phyloP scores from a whole-genome alignment of 345 rosid genomes.

The Citrus hindsii region DNA sequence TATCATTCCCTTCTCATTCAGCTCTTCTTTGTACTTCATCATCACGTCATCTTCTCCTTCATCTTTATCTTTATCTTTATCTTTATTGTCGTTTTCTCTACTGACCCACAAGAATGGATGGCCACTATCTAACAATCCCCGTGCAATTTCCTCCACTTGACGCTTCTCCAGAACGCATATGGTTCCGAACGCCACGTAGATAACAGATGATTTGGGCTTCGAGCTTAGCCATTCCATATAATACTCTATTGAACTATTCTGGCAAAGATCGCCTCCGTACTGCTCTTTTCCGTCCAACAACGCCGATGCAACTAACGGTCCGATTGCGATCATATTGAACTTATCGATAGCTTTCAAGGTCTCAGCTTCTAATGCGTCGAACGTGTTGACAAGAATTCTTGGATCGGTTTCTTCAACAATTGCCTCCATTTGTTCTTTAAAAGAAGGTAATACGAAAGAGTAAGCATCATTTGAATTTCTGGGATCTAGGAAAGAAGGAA shows the following conservation, averaged over 20 bases:
- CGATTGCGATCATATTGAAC: constrained; percentile 24
- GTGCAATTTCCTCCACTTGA: constrained; percentile 36
- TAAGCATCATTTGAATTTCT: not conserved
- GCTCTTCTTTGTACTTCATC: constrained; percentile 7
- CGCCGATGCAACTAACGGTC: constrained; percentile 24
- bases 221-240: constrained; percentile 27
- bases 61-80: no score
- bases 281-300: not conserved
- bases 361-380: constrained; percentile 29
- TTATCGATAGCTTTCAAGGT: constrained; percentile 13
- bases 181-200: constrained; percentile 44
- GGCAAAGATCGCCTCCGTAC: not conserved
- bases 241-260: not conserved
- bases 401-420: constrained; percentile 2
- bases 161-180: constrained; percentile 7
- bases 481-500: constrained; percentile 19
- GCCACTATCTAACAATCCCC: constrained; percentile 13
- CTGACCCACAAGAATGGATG: constrained; percentile 37
- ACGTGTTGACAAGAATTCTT: constrained; percentile 34
- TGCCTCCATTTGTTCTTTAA: constrained; percentile 13
- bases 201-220: constrained; percentile 23
- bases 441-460: not conserved
- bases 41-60: not conserved
- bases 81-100: not conserved
- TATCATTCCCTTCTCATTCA: constrained; percentile 29